phyloP scores from a whole-genome alignment of 2,329 filamentous ascomycete genomes.

The Hymenoscyphus scutula region DNA sequence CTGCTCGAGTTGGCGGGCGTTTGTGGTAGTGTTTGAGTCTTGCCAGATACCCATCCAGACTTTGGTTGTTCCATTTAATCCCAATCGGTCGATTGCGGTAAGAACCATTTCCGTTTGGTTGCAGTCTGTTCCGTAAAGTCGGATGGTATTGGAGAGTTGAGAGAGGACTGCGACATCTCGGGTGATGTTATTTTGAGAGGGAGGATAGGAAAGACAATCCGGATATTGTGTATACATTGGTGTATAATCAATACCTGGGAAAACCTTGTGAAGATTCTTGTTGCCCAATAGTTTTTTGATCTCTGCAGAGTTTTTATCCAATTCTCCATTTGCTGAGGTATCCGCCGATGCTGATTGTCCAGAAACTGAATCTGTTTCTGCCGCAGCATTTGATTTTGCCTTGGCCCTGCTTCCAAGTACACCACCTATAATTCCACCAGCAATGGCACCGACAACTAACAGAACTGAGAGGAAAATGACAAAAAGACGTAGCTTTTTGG shows the following conservation, averaged over 20 bases:
- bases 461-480: constrained; percentile 63
- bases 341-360: constrained; percentile 59
- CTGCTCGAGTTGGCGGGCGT: constrained; percentile 73
- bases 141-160: constrained; percentile 82
- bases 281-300: constrained; percentile 84
- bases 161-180: constrained; percentile 86
- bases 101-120: constrained; percentile 95
- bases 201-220: constrained; percentile 70
- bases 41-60: constrained; percentile 96
- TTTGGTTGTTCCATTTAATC: constrained; percentile 71
- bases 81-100: constrained; percentile 72
- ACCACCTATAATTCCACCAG: constrained; percentile 72
- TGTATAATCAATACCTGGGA: constrained; percentile 94
- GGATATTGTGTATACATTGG: constrained; percentile 90
- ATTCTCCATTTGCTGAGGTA: constrained; percentile 61
- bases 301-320: constrained; percentile 70
- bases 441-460: constrained; percentile 67
- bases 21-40: constrained; percentile 79
- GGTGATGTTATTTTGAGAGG: constrained; percentile 92
- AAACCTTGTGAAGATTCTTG: constrained; percentile 80
- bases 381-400: constrained; percentile 9
- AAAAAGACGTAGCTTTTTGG: constrained; percentile 67
- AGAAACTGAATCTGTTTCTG: constrained; percentile 19
- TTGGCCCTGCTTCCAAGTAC: constrained; percentile 55
- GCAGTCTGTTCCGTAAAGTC: constrained; percentile 93